These are phyloP conservation scores for Populus hybrid DNA, from an alignment of 441 rosid species.

Conservation along the genomic window DNA sequence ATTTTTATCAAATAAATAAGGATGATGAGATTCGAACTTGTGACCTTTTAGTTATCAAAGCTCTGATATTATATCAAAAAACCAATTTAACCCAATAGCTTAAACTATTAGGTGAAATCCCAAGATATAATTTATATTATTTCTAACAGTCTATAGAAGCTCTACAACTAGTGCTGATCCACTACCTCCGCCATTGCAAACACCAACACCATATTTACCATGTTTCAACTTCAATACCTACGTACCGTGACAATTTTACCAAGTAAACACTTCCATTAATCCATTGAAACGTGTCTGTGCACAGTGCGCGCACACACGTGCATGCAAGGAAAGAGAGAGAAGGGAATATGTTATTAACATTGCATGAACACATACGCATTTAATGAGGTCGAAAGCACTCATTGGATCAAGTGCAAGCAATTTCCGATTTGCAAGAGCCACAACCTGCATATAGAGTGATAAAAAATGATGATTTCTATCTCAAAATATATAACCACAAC, in stretches of 20 bases:
- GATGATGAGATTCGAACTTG: no score
- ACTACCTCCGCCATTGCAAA: constrained; percentile 98
- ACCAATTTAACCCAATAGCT: no score
- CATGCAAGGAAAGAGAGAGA: not conserved
- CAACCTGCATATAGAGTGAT: constrained; percentile 52
- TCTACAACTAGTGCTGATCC: constrained; percentile 85
- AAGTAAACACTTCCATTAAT: not conserved
- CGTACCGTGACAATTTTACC: not conserved
- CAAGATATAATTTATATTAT: no score
- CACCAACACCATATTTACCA: constrained; percentile 78
- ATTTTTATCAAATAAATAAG: no score
- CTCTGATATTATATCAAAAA: no score
- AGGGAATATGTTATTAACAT: no score
- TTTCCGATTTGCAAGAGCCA: constrained; percentile 85
- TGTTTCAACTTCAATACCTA: constrained; percentile 69
- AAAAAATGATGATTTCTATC: constrained; percentile 5
- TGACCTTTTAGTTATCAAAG: no score
- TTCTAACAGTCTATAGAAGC: constrained; percentile 39
- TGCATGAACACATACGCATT: no score
- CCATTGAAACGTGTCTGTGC: no score
- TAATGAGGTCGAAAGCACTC: constrained; percentile 24
- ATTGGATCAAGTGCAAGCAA: constrained; percentile 76
- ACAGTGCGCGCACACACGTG: no score
- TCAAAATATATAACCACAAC: constrained; percentile 18
- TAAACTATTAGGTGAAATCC: no score